Base-by-base conservation (phyloP, 2,329 filamentous ascomycete genomes). In the Hypoxylon rubiginosum region DNA sequence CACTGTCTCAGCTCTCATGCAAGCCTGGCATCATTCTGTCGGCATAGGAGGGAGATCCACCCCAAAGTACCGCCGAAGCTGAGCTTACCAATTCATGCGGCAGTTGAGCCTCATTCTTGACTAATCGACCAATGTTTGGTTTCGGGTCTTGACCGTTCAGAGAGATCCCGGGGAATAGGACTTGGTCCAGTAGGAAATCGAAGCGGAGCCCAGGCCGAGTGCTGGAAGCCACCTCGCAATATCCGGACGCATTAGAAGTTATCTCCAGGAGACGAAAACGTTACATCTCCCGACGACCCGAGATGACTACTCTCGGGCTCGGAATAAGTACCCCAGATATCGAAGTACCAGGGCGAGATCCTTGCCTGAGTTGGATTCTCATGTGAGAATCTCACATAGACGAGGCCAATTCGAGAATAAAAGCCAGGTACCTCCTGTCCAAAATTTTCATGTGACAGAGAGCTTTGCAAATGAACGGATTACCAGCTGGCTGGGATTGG, bases 1-100 rank as follows among this genome's bases (percentile, higher is more conserved):
- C 58, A 66, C 58, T 62, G 58, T 66, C 54, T 59, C 36, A 58
- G 49, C 58, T 61, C 43, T 34, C 13, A 43, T 49, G 43, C 55
- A 50, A 36, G 24, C 21, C 36, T 2, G 36, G 45, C 45, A 24
- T 28, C 17, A 46, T 30, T 28, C 45, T 11, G 21, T 48, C 45
- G 17, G 8, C 15, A 10, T 10, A n/a, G n/a, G n/a, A n/a, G n/a
- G 3, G 6, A 24, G 6, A 43, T 28, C 50, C 36, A 30, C 41
- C 10, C 15, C 19, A 17, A 62, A 39, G 19, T 58, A 39, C 43
- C 57, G 48, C 52, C 49, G 57, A 54, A 41, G 55, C 45, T 34
- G 13, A 50, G 24, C 26, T 49, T 41, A 46, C 49, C 52, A 24
- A 24, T 45, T 24, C 51, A 41, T 28, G n/a, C 24, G 39, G 11